Evolutionary conservation across 2,329 filamentous ascomycete genomes (phyloP).

Genomic region (Aspergillus ibericus): DNA sequence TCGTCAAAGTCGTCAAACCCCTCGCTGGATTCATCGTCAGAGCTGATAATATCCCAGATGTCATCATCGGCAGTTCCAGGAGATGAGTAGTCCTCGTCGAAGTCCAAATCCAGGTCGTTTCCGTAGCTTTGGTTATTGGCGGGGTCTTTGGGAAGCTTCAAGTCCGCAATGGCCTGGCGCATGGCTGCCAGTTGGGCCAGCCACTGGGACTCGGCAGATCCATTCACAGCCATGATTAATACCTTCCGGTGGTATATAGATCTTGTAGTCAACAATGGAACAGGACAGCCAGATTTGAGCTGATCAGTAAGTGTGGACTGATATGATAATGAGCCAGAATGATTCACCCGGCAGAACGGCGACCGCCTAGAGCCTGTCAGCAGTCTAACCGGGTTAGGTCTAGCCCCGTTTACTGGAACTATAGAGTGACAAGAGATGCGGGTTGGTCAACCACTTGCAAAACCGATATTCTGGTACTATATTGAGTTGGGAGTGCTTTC

Average conservation of each 20-base stretch:
- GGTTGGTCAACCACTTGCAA: too few relatives aligned
- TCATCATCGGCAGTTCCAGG: constrained; percentile 69
- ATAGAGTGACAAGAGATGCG: too few relatives aligned
- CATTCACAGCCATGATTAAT: constrained; percentile 20
- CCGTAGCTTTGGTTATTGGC: constrained; percentile 50
- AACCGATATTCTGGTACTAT: too few relatives aligned
- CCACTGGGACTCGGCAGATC: constrained; percentile 64
- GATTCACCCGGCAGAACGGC: constrained; percentile 1
- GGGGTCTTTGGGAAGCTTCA: constrained; percentile 58
- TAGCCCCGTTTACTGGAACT: background rate
- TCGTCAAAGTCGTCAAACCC: constrained; percentile 59
- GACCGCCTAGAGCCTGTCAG: background rate
- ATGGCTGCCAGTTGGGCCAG: constrained; percentile 81
- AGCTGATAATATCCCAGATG: constrained; percentile 86
- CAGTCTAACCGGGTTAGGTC: background rate
- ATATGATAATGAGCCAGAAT: background rate
- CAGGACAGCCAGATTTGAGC: background rate
- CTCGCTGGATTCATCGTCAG: constrained; percentile 67
- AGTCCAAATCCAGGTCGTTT: constrained; percentile 55
- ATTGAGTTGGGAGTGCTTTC: too few relatives aligned
- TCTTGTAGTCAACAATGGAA: too few relatives aligned
- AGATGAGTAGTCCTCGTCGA: constrained; percentile 63
- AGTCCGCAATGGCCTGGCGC: constrained; percentile 76
- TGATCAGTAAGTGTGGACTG: background rate
- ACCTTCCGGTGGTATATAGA: too few relatives aligned